Evolutionary conservation across 1,139 yeast genomes (phyloP).

Genomic region (Geotrichum carabidarum): DNA sequence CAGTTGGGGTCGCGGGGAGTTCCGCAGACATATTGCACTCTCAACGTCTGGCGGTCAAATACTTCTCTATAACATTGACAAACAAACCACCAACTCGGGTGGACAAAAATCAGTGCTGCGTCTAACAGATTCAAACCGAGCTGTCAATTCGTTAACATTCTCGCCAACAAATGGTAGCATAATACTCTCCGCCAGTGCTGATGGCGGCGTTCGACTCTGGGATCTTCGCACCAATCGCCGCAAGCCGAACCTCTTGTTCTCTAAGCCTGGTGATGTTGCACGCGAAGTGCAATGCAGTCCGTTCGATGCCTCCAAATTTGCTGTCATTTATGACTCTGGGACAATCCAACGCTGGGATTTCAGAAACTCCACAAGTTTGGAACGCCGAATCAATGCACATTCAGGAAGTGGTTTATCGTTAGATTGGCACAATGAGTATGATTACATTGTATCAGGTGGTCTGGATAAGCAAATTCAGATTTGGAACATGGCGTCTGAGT

Average conservation of each 20-base stretch:
- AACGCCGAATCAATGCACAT: conserved; percentile 78
- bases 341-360: conserved; percentile 79
- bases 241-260: conserved; percentile 45
- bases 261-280: conserved; percentile 44
- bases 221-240: conserved; percentile 58
- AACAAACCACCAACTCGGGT: conserved; percentile 22
- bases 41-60: conserved; percentile 37
- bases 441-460: conserved; percentile 86
- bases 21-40: conserved; percentile 29
- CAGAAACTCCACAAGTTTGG: conserved; percentile 47
- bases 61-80: conserved; percentile 44
- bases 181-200: conserved; percentile 85
- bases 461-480: conserved; percentile 79
- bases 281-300: conserved; percentile 43
- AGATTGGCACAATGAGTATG: conserved; percentile 82
- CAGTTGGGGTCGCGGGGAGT: conserved; percentile 37
- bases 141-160: conserved; percentile 77
- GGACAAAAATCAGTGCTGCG: conserved; percentile 36
- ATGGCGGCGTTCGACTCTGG: conserved; percentile 85
- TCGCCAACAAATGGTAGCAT: conserved; percentile 52
- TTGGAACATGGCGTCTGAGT: conserved; percentile 57
- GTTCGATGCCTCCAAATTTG: conserved; percentile 45
- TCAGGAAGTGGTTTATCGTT: conserved; percentile 85
- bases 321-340: conserved; percentile 86
- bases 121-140: conserved; percentile 66